Evolutionary conservation across 2,329 filamentous ascomycete species (phyloP).

Genomic region (Fusarium vanettenii): DNA sequence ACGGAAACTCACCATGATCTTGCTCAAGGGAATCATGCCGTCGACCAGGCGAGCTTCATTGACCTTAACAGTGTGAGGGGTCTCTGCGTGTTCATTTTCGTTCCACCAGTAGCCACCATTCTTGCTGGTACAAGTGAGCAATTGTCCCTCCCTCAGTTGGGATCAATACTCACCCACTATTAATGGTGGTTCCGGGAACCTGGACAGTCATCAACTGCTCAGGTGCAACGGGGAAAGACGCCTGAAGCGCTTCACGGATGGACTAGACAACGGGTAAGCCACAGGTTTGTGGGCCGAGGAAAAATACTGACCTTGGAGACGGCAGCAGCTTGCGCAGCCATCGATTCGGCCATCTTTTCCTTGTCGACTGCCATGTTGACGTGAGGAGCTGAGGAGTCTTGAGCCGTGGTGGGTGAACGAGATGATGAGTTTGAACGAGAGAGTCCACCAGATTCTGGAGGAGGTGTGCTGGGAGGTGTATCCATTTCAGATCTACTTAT

Average conservation of each 20-base stretch:
- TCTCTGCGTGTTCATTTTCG: neutral
- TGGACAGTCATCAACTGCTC: neutral
- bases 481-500: neutral
- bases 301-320: neutral
- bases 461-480: neutral
- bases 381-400: neutral
- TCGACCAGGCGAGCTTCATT: conserved; percentile 1
- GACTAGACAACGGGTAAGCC: neutral
- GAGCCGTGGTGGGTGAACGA: neutral
- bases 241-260: neutral
- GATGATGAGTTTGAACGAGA: neutral
- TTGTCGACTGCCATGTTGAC: neutral
- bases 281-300: neutral
- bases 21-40: conserved; percentile 1
- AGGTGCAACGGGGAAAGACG: neutral
- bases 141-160: too few relatives aligned
- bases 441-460: neutral
- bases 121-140: neutral
- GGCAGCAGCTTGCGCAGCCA: neutral
- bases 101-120: neutral
- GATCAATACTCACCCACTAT: neutral
- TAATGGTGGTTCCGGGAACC: neutral
- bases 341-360: neutral
- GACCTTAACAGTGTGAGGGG: neutral
- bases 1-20: neutral